Evolutionary conservation across 441 rosid species (phyloP), one percentile per base, ranked within the genome.

Genomic region (Isatis lusitanica): DNA sequence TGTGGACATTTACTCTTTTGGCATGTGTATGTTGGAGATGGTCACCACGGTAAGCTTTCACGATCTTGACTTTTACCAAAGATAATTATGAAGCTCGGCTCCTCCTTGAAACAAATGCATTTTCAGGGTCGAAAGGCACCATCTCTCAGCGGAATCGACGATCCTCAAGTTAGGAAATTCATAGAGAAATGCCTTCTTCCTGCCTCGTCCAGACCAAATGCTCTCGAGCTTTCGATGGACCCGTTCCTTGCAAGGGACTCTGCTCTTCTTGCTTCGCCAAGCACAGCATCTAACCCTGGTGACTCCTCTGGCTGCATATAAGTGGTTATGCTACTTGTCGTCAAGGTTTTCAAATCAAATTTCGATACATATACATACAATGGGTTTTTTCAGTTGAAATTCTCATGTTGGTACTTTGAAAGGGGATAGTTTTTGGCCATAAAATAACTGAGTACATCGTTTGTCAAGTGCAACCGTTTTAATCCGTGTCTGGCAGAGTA

Each of bases 121-220:
- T 46, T 79, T 69, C 83, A 91, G 97, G 90, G 93, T 17, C 64
- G 85, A 63, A 94, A 86, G 76, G 97, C 98, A 28, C 86, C 87
- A 33, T 89, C 97, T 60, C 94, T 94, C 28, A 38, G 80, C 75
- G 89, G 85, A 80, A 92, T 94, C 71, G 84, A 78, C 60, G 90
- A 90, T 68, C 88, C 87, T 50, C 85, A 83, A 71, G 85, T 87
- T 59, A 90, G 75, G 89, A 79, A 82, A 63, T 88, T 94, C 74
- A 92, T 94, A 46, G 97, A 94, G 82, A 90, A 85, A 78, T 94
- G 98, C 80, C 88, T 94, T 35, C 86, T 85, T 79, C 89, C 95
- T 47, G 94, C 93, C 39, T 35, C 87, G 10, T 52, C 74, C 17
- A 83, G 97, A 73, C 81, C 89, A 69, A 78, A 92, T 78, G 97